phyloP scores from a whole-genome alignment of 345 rosid species.

The Sisymbrium irio region DNA sequence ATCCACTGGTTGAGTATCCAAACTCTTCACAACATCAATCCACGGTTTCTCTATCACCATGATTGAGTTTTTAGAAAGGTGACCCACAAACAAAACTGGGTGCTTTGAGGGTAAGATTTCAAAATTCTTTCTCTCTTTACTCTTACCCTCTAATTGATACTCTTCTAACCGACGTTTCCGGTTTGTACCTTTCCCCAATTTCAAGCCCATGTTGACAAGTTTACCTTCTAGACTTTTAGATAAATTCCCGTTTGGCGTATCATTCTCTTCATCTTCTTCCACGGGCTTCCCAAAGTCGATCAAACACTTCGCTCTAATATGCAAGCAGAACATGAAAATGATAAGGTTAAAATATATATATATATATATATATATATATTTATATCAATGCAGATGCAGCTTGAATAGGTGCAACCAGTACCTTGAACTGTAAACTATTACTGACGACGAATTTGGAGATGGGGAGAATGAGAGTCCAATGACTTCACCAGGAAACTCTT shows the following conservation, averaged over 20 bases:
- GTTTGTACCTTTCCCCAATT: constrained; percentile 8
- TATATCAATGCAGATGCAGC: not conserved
- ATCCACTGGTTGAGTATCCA: constrained; percentile 80
- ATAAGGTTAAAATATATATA: too few species aligned
- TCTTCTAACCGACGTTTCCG: constrained; percentile 55
- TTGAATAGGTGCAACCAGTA: constrained; percentile 24
- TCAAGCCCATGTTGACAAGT: constrained; percentile 42
- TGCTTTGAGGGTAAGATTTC: constrained; percentile 74
- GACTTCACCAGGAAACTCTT: constrained; percentile 96
- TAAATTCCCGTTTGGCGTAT: constrained; percentile 42
- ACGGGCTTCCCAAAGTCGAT: constrained; percentile 79
- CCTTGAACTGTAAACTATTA: constrained; percentile 88
- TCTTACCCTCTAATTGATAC: constrained; percentile 45
- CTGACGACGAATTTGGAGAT: constrained; percentile 49
- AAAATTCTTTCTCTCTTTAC: constrained; percentile 60
- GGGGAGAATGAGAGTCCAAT: constrained; percentile 82
- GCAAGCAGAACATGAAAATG: not conserved
- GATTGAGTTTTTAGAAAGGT: constrained; percentile 68
- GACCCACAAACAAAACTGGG: constrained; percentile 84
- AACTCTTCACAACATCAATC: constrained; percentile 74
- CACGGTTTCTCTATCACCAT: constrained; percentile 90
- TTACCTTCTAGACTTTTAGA: constrained; percentile 46
- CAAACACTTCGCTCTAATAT: constrained; percentile 81
- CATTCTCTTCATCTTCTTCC: constrained; percentile 58
- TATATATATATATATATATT: too few species aligned